Conservation (phyloP, 768 basidiomycete species). For the Calocera cornea region DNA sequence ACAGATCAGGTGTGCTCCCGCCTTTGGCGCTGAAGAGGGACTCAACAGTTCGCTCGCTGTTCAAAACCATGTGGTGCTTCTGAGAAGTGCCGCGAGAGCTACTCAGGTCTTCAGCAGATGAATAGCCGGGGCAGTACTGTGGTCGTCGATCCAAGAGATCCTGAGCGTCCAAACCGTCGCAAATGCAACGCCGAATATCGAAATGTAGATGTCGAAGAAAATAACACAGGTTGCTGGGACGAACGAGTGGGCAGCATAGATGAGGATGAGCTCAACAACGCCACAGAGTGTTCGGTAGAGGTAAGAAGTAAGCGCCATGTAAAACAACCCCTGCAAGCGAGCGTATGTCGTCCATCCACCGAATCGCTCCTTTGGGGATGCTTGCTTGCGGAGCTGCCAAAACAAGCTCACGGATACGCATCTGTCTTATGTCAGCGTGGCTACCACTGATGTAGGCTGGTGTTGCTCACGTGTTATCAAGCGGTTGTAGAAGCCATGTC, state of each 20-base stretch:
- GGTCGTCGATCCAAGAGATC: constrained; percentile 13
- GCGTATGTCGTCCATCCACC: constrained; percentile 16
- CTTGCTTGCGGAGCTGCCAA: constrained; percentile 14
- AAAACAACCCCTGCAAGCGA: constrained; percentile 25
- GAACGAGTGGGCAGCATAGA: constrained; percentile 11
- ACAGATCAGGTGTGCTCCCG: background rate
- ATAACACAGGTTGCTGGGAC: background rate
- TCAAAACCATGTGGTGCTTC: background rate
- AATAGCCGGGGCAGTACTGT: constrained; percentile 1
- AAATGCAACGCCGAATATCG: constrained; percentile 29
- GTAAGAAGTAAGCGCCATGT: constrained; percentile 28
- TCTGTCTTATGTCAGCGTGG: background rate
- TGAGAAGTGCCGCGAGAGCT: background rate
- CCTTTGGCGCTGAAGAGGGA: background rate
- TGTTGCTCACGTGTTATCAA: background rate
- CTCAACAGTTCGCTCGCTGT: background rate
- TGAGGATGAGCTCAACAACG: constrained; percentile 25
- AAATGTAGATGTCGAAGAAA: constrained; percentile 20
- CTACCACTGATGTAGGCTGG: background rate
- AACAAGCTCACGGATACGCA: constrained; percentile 22
- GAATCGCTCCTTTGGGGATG: background rate
- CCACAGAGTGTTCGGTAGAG: constrained; percentile 28
- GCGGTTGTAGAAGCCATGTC: background rate
- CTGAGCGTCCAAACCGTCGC: constrained; percentile 25
- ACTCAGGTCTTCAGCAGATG: background rate